These are phyloP conservation scores for Helicosporidium sp. DNA, from an alignment of 139 green algal genomes.

Conservation along the genomic window DNA sequence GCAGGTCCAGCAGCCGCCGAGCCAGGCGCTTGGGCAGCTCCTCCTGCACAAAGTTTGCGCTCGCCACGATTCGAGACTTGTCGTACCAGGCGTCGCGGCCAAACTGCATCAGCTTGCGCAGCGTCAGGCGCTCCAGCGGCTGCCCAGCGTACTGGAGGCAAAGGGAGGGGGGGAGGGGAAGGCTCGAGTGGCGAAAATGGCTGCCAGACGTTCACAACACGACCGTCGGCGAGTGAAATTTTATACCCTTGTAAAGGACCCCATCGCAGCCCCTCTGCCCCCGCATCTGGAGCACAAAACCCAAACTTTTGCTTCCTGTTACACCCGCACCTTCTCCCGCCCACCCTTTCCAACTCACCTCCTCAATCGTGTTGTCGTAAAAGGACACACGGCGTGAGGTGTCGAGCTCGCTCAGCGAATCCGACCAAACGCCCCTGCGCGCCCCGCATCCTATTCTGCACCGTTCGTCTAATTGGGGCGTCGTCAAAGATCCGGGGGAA, in stretches of 20 bases:
- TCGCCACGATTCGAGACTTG: constrained; percentile 25
- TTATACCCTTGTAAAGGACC: not conserved
- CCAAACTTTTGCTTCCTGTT: too few relatives aligned
- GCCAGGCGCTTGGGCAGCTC: constrained; percentile 67
- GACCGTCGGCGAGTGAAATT: not conserved
- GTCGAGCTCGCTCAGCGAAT: too few relatives aligned
- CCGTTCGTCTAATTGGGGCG: too few relatives aligned
- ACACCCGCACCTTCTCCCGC: not conserved
- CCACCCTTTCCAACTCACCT: constrained; percentile 10
- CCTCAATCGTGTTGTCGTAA: constrained; percentile 42
- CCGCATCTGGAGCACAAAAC: not conserved
- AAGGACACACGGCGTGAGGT: too few relatives aligned
- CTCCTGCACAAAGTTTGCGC: constrained; percentile 32
- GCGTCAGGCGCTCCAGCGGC: constrained; percentile 28
- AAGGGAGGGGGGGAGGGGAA: not conserved
- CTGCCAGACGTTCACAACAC: not conserved
- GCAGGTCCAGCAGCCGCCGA: constrained; percentile 64
- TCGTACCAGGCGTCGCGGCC: constrained; percentile 23
- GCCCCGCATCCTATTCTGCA: too few relatives aligned
- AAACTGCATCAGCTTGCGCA: constrained; percentile 50
- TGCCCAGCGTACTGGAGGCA: constrained; percentile 25
- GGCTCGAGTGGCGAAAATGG: not conserved
- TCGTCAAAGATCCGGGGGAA: too few relatives aligned
- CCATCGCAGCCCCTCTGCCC: not conserved
- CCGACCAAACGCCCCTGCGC: too few relatives aligned